phyloP scores from a whole-genome alignment of 1,284 basidiomycete species.

The Naganishia sp. region DNA sequence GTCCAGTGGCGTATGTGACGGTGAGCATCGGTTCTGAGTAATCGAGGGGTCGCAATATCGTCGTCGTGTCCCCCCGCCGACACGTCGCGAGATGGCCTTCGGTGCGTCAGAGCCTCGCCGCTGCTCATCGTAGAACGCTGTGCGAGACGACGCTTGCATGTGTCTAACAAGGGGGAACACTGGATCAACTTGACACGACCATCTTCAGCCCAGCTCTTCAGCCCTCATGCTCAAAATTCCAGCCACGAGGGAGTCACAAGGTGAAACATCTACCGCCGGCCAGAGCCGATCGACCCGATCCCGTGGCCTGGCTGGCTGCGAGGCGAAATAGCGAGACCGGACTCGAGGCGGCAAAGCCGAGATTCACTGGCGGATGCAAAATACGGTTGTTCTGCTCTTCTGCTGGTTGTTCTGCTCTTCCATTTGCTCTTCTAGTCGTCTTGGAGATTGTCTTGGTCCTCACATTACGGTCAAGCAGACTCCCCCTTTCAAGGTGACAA shows the following conservation, averaged over 20 bases:
- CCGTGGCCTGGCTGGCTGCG: neutral
- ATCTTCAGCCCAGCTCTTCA: neutral
- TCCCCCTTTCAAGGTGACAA: too few relatives aligned
- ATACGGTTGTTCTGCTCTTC: too few relatives aligned
- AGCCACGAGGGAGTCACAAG: neutral
- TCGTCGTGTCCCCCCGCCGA: neutral
- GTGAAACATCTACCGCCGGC: constrained; percentile 1
- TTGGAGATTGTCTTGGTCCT: too few relatives aligned
- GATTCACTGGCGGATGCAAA: neutral
- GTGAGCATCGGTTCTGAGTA: neutral
- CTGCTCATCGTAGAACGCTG: neutral
- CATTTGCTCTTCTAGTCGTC: too few relatives aligned
- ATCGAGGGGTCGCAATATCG: neutral
- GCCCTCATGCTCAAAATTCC: neutral
- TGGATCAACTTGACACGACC: too few relatives aligned
- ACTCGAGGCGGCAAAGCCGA: neutral
- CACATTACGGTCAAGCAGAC: too few relatives aligned
- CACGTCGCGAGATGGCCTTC: neutral
- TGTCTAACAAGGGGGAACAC: too few relatives aligned
- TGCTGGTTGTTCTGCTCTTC: too few relatives aligned
- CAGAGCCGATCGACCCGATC: neutral
- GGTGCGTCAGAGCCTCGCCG: neutral
- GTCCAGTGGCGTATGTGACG: neutral
- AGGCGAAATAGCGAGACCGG: too few relatives aligned
- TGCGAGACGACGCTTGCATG: neutral